Percentiles rank a stretch among this genome's conserved stretches.
phyloP scores from a whole-genome alignment of 495 filamentous ascomycete genomes.

The Articulospora tetracladia region DNA sequence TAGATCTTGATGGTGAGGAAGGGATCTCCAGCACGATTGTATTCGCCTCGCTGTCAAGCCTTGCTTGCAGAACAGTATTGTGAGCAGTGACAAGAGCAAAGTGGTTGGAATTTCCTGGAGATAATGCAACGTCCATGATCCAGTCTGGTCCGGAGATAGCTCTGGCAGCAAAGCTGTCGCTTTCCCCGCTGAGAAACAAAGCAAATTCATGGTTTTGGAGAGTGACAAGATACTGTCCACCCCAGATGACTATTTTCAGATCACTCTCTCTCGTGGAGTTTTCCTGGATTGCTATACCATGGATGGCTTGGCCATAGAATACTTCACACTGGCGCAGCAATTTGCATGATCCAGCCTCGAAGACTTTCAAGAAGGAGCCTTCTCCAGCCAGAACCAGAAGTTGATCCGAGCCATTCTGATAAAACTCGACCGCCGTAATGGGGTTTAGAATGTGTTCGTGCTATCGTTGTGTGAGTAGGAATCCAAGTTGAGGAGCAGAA shows the following conservation, averaged over 20 bases:
- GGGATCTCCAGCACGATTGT: constrained; percentile 35
- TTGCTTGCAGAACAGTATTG: constrained; percentile 58
- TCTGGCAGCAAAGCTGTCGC: constrained; percentile 3
- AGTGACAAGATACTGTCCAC: constrained; percentile 33
- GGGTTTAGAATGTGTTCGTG: constrained; percentile 42
- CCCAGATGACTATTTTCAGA: constrained; percentile 49
- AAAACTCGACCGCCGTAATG: constrained; percentile 55
- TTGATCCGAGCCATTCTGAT: constrained; percentile 24
- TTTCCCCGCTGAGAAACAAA: constrained; percentile 1
- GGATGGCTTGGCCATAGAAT: constrained; percentile 63
- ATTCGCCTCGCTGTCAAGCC: constrained; percentile 16
- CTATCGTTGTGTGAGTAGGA: constrained; percentile 1
- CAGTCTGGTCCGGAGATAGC: constrained; percentile 61
- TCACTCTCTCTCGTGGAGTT: background rate
- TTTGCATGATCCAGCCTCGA: constrained; percentile 36
- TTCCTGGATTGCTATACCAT: constrained; percentile 54
- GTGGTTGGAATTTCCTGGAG: constrained; percentile 27
- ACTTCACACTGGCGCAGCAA: constrained; percentile 38
- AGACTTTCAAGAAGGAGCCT: constrained; percentile 65
- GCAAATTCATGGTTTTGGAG: constrained; percentile 6
- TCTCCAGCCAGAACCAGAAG: constrained; percentile 66
- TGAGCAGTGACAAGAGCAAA: constrained; percentile 73
- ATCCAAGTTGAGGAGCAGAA: background rate
- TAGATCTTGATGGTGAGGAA: constrained; percentile 70
- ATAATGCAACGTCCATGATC: constrained; percentile 73